Evolutionary conservation across 768 basidiomycete species (phyloP), one percentile per base, ranked within the genome.

Genomic region (Butyriboletus loyo): DNA sequence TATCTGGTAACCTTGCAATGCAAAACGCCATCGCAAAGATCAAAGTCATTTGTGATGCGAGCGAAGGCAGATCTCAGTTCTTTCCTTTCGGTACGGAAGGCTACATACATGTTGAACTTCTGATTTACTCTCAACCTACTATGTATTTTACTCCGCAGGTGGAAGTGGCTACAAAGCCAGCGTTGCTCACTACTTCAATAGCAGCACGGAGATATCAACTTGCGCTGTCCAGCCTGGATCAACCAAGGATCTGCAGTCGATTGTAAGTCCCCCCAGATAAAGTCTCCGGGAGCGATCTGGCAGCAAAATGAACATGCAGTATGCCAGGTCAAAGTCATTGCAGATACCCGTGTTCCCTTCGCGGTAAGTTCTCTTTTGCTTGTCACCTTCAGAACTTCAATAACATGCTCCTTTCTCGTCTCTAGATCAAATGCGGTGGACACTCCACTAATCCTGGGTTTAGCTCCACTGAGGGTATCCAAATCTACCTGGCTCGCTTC

Each of bases 341-440:
- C 40, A 19, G 45, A 53, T 3, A 38, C 51, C 22, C 35, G 22
- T 21, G 51, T 49, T 46, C 14, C 46, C 7, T 62, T 62, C 14
- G 60, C 49, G 13, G 61, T 56, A 28, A 36, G 61, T 37, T 17
- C 14, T n/a, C 8, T 5, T 35, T 28, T 28, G 2, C 3, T 30
- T 22, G 17, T 35, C 17, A 11, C 9, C 3, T 2, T 28, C 4
- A 2, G 0, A 34, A 27, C 24, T n/a, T n/a, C n/a, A 11, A 42
- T 19, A 15, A 32, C 25, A 7, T 19, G 6, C 4, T 19, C 15
- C 4, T 24, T n/a, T 11, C 34, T 27, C 10, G 14, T 49, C 21
- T 31, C 30, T 42, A 72, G 70, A 43, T 72, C 43, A 72, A 73
- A 51, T 61, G 65, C 1, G 71, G 72, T 24, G 72, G 71, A 7